A percentile compares a stretch with the other conserved stretches of the same genome.
phyloP scores from a whole-genome alignment of 306 rosid genomes.

The Cucurbita ficifolia region DNA sequence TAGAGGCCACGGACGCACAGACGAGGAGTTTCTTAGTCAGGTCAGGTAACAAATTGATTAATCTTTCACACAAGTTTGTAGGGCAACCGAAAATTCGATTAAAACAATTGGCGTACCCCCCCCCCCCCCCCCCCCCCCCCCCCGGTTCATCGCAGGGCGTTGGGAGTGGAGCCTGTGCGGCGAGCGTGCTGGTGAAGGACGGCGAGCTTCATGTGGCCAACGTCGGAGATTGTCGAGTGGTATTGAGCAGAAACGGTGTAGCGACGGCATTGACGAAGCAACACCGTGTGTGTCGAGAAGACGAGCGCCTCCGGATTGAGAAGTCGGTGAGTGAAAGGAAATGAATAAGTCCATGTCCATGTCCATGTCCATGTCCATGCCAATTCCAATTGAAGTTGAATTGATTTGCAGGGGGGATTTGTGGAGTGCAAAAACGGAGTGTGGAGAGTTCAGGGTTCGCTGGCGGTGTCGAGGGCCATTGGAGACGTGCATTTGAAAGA shows the following conservation, averaged over 20 bases:
- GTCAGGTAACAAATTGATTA: slow-evolving; percentile 5
- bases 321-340: slow-evolving; percentile 11
- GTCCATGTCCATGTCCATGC: no score
- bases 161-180: slow-evolving; percentile 32
- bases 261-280: slow-evolving; percentile 16
- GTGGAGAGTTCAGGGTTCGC: slow-evolving; percentile 31
- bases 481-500: slow-evolving; percentile 29
- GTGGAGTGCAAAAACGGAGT: slow-evolving; percentile 24
- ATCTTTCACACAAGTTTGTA: background rate
- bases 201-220: slow-evolving; percentile 23
- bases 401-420: slow-evolving; percentile 21
- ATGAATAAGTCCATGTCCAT: no score
- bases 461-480: slow-evolving; percentile 28
- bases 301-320: slow-evolving; percentile 28
- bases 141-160: slow-evolving; percentile 9
- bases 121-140: no score
- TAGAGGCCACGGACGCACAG: slow-evolving; percentile 21
- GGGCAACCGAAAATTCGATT: background rate
- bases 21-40: slow-evolving; percentile 24
- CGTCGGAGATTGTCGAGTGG: slow-evolving; percentile 31
- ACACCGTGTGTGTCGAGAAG: slow-evolving; percentile 20
- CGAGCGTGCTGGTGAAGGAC: slow-evolving; percentile 21
- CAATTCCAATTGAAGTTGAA: background rate
- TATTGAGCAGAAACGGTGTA: slow-evolving; percentile 19
- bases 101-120: background rate